Evolutionary conservation across 2,329 filamentous ascomycete genomes (phyloP).

Genomic region (Colletotrichum neosansevieriae): DNA sequence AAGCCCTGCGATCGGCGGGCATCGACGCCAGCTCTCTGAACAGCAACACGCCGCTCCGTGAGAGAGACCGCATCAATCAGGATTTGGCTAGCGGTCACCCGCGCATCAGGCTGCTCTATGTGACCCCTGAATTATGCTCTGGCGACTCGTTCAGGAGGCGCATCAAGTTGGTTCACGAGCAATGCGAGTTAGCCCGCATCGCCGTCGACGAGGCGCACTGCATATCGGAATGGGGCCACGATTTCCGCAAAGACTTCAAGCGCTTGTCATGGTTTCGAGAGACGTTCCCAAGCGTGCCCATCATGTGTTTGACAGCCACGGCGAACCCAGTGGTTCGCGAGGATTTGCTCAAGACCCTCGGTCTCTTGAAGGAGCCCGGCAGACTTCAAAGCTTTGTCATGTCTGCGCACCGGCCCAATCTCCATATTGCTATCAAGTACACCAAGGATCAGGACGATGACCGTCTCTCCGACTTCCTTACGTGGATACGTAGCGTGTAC

Average conservation of each 20-base stretch:
- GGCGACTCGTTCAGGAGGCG: constrained; percentile 81
- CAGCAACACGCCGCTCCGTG: constrained; percentile 76
- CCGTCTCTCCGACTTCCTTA: constrained; percentile 78
- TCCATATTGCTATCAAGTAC: constrained; percentile 92
- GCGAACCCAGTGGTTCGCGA: constrained; percentile 83
- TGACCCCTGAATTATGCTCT: constrained; percentile 91
- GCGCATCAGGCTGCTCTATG: constrained; percentile 84
- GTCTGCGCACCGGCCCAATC: constrained; percentile 84
- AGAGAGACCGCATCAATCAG: constrained; percentile 77
- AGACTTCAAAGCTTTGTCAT: constrained; percentile 82
- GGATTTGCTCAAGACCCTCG: constrained; percentile 84
- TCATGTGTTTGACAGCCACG: constrained; percentile 94
- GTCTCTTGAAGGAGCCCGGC: constrained; percentile 69
- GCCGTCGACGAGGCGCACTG: constrained; percentile 97
- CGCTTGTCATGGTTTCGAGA: constrained; percentile 86
- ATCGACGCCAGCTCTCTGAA: constrained; percentile 90
- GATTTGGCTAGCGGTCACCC: constrained; percentile 93
- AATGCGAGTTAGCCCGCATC: constrained; percentile 87
- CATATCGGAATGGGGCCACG: constrained; percentile 98
- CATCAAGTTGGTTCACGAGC: constrained; percentile 78
- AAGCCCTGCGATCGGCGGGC: constrained; percentile 77
- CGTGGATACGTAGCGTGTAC: constrained; percentile 82
- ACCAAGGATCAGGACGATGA: constrained; percentile 80
- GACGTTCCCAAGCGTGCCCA: constrained; percentile 84
- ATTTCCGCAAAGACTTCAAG: constrained; percentile 95